Evolutionary conservation across 208 protist genomes (phyloP), one percentile per base, ranked within the genome.

Genomic region (Acanthamoeba triangularis): DNA sequence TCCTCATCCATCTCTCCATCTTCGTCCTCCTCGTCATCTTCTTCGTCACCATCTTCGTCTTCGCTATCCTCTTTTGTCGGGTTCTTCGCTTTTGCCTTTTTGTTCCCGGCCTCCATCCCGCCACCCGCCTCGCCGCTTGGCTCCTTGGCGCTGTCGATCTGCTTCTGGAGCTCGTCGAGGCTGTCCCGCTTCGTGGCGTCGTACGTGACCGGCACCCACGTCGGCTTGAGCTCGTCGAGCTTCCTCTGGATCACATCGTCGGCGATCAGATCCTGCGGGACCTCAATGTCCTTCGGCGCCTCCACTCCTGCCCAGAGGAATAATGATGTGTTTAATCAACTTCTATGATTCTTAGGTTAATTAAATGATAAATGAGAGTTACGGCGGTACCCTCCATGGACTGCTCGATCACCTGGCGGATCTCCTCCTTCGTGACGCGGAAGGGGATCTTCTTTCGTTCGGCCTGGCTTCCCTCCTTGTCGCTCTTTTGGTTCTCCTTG

Each of bases 171-270:
- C 47, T 61, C 84, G 41, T 90, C 84, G 8, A 69, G 30, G 47
- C 13, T 33, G n/a, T 90, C 84, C 5, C 52, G 54, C 41, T 28
- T 25, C 7, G 54, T 67, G 8, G 47, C 11, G 35, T 67, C 84
- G 47, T 41, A 56, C 20, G 84, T 44, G 35, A 90, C 52, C 25
- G 56, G 54, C 44, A 90, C 84, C 47, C 47, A 90, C 33, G 28
- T 44, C n/a, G 47, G 54, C 23, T 65, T 28, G 41, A 90, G 52
- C 52, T 59, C 3, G 7, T 90, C 84, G 35, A 69, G 56, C 54
- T 90, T 67, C n/a, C 28, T 16, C 33, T 90, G n/a, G 54, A 90
- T 69, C 30, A 90, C 33, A 37, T 59, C 84, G 28, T 90, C 84
- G 23, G 37, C 74, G 74, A 84, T 44, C 35, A 84, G 74, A 28